These are phyloP conservation scores for Pterocarpus santalinus DNA, from an alignment of 306 rosid genomes.

Conservation along the genomic window DNA sequence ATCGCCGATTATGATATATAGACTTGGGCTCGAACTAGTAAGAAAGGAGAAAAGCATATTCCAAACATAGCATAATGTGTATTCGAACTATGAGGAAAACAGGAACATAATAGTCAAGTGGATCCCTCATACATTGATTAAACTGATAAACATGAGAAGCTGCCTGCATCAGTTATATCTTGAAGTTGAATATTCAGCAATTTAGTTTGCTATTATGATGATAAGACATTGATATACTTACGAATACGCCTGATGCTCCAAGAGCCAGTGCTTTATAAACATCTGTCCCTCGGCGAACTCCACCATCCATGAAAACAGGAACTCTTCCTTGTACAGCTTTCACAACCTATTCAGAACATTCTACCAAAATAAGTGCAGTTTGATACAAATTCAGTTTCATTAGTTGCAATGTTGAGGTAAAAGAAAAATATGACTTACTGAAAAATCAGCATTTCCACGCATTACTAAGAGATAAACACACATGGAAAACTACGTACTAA, in stretches of 20 bases:
- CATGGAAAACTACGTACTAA: too few species aligned
- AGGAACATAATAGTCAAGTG: too few species aligned
- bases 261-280: constrained; percentile 96
- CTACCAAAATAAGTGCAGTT: not conserved
- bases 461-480: not conserved
- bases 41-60: too few species aligned
- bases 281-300: constrained; percentile 91
- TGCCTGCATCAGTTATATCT: too few species aligned
- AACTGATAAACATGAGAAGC: too few species aligned
- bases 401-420: too few species aligned
- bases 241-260: constrained; percentile 91
- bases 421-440: too few species aligned
- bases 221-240: constrained; percentile 47
- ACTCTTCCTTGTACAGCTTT: constrained; percentile 83
- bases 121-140: too few species aligned
- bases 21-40: too few species aligned
- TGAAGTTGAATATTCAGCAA: too few species aligned
- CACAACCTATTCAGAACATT: constrained; percentile 64
- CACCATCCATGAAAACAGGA: constrained; percentile 95
- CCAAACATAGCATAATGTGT: not conserved
- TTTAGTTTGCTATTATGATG: too few species aligned
- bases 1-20: too few species aligned
- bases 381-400: not conserved
- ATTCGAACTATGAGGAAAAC: not conserved
- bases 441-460: not conserved